These are phyloP conservation scores for Stereocaulon alpinum DNA, from an alignment of 495 filamentous ascomycete genomes.

Conservation along the genomic window DNA sequence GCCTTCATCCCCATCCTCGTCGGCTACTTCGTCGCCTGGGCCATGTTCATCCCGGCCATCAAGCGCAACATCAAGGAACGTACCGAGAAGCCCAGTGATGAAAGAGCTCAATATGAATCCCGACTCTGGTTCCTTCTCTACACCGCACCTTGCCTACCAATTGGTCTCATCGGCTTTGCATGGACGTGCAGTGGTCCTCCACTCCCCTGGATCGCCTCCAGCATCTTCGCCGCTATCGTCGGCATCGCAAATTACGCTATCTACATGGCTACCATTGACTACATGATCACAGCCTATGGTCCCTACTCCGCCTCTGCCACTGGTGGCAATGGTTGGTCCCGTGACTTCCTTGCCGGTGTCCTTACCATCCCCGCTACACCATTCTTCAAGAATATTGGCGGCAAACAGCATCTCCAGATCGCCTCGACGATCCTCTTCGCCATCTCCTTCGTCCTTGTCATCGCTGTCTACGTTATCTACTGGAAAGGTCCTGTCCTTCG, in stretches of 20 bases:
- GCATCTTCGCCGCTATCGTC: slow-evolving; percentile 53
- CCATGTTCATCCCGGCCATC: slow-evolving; percentile 45
- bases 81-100: slow-evolving; percentile 38
- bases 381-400: slow-evolving; percentile 49
- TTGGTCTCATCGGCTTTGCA: slow-evolving; percentile 54
- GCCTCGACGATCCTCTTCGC: slow-evolving; percentile 64
- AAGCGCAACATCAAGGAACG: slow-evolving; percentile 41
- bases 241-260: slow-evolving; percentile 62
- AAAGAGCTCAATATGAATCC: slow-evolving; percentile 49
- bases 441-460: slow-evolving; percentile 59
- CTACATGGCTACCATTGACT: slow-evolving; percentile 70
- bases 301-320: slow-evolving; percentile 64
- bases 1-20: slow-evolving; percentile 49
- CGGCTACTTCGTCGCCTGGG: slow-evolving; percentile 50
- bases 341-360: slow-evolving; percentile 76
- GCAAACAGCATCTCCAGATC: slow-evolving; percentile 49
- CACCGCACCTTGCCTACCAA: slow-evolving; percentile 45
- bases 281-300: slow-evolving; percentile 62
- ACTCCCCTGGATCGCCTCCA: slow-evolving; percentile 53
- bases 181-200: slow-evolving; percentile 49
- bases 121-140: slow-evolving; percentile 51
- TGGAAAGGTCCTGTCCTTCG: slow-evolving; percentile 61
- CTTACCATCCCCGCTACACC: slow-evolving; percentile 65
- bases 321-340: slow-evolving; percentile 61
- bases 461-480: slow-evolving; percentile 69